phyloP scores from a whole-genome alignment of 768 basidiomycete species.

The Kwoniella europaea region DNA sequence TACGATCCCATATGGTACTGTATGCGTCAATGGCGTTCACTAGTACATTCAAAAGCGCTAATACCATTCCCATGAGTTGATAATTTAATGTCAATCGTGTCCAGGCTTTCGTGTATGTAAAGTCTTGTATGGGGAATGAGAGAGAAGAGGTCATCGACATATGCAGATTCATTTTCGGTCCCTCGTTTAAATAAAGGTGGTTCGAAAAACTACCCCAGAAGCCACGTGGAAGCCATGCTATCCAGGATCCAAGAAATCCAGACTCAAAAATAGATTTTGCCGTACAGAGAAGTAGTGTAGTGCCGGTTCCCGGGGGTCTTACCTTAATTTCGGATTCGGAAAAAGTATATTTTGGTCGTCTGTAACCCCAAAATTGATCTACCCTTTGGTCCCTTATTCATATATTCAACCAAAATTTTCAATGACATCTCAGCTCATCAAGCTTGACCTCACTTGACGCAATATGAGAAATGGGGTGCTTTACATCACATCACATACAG shows the following conservation, averaged over 20 bases:
- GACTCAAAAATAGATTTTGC: too few relatives aligned
- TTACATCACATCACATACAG: too few relatives aligned
- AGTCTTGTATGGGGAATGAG: background rate
- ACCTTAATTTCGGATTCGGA: conserved; percentile 11
- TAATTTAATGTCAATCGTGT: background rate
- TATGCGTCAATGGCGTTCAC: conserved; percentile 9
- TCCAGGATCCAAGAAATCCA: background rate
- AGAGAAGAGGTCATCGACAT: too few relatives aligned
- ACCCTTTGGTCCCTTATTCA: background rate
- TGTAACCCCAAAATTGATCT: conserved; percentile 3
- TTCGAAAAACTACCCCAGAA: background rate
- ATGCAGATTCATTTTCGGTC: too few relatives aligned
- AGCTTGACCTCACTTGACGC: too few relatives aligned
- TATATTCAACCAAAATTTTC: background rate
- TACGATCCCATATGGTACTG: background rate
- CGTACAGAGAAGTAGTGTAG: too few relatives aligned
- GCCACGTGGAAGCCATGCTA: background rate
- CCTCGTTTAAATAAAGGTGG: background rate
- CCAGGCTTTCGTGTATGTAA: background rate
- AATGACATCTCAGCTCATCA: background rate
- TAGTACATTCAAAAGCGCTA: background rate
- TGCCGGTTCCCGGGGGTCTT: conserved; percentile 1
- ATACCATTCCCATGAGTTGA: background rate
- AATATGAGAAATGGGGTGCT: background rate
- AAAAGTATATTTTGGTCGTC: background rate